These are phyloP conservation scores for Phialophora verrucosa DNA, from an alignment of 2,329 filamentous ascomycete genomes.

Conservation along the genomic window DNA sequence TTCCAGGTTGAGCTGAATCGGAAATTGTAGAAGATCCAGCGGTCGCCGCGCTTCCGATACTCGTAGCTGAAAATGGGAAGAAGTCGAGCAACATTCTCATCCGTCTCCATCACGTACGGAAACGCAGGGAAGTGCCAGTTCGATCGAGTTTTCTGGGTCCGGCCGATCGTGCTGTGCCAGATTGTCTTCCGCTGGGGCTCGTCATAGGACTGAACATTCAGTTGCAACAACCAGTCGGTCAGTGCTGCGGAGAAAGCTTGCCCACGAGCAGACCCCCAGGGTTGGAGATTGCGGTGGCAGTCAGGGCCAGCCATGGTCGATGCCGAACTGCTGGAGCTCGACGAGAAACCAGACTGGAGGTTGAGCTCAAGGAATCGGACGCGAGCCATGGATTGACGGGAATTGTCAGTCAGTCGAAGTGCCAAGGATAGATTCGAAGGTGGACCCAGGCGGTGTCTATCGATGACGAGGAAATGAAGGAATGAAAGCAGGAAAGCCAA, in stretches of 20 bases:
- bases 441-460: background rate
- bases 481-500: background rate
- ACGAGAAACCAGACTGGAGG: background rate
- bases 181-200: background rate
- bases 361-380: background rate
- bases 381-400: background rate
- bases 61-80: background rate
- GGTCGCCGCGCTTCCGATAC: background rate
- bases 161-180: background rate
- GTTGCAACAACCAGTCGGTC: conserved; percentile 1
- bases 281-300: background rate
- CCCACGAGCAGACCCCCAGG: background rate
- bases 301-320: background rate
- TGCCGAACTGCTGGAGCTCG: background rate
- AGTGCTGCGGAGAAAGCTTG: background rate
- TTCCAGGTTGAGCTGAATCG: background rate
- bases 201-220: background rate
- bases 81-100: background rate
- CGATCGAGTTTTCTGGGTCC: background rate
- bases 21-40: conserved; percentile 3
- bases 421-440: background rate
- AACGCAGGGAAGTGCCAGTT: background rate
- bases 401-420: background rate
- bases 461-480: background rate
- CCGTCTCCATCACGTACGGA: background rate